These are phyloP conservation scores for Helminthosporium solani DNA, from an alignment of 2,329 filamentous ascomycete genomes.

Conservation along the genomic window DNA sequence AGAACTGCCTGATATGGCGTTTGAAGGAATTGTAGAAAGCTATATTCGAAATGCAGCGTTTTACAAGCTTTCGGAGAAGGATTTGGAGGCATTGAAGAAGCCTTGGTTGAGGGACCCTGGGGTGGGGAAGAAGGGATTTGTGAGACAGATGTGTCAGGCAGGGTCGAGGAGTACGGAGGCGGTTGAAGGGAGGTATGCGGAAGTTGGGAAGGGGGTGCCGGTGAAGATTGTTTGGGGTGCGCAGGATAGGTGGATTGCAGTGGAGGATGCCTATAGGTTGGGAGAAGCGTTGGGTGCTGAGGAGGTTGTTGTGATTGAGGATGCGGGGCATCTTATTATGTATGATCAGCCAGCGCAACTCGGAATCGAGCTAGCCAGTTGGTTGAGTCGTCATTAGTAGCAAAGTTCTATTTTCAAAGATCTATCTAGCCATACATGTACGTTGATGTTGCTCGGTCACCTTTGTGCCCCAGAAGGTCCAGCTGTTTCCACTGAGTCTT, in stretches of 20 bases:
- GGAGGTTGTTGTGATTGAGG: slow-evolving; percentile 15
- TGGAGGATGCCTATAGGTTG: slow-evolving; percentile 13
- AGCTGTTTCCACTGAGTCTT: too few relatives aligned
- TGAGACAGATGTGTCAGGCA: slow-evolving; percentile 23
- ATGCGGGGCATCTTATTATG: slow-evolving; percentile 20
- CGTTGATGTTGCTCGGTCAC: too few relatives aligned
- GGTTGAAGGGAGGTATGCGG: slow-evolving; percentile 17
- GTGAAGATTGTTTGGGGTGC: slow-evolving; percentile 23
- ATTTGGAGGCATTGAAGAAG: slow-evolving; percentile 14
- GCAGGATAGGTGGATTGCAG: slow-evolving; percentile 20
- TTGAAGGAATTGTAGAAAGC: slow-evolving; percentile 20
- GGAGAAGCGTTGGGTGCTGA: slow-evolving; percentile 13
- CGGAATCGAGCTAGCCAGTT: slow-evolving; percentile 16
- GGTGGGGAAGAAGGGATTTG: slow-evolving; percentile 17
- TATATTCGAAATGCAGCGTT: slow-evolving; percentile 22
- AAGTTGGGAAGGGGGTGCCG: slow-evolving; percentile 13
- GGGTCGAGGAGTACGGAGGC: slow-evolving; percentile 17
- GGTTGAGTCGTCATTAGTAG: slow-evolving; percentile 8
- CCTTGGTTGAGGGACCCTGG: slow-evolving; percentile 16
- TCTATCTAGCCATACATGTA: too few relatives aligned
- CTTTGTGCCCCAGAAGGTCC: too few relatives aligned
- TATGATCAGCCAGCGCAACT: slow-evolving; percentile 20
- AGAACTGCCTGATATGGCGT: slow-evolving; percentile 14
- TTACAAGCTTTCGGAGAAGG: slow-evolving; percentile 4
- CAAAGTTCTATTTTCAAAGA: too few relatives aligned